phyloP scores from a whole-genome alignment of 495 filamentous ascomycete species.

The Penicillium coffeae region DNA sequence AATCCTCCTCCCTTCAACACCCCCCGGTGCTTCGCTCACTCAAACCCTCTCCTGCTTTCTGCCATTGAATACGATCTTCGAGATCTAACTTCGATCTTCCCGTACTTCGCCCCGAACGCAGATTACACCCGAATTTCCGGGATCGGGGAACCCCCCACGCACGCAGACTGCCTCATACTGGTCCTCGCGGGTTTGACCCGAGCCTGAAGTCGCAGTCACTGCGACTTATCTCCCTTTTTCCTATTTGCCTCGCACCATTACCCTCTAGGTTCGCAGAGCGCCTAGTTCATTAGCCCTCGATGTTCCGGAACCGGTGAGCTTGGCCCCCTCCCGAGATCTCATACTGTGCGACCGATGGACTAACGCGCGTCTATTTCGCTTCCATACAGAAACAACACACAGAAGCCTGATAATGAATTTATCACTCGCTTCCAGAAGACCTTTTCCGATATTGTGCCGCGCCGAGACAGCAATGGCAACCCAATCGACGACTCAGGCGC shows the following conservation, averaged over 20 bases:
- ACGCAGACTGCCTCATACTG: background rate
- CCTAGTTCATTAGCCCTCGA: slow-evolving; percentile 11
- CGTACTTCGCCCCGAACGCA: background rate
- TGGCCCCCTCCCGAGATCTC: background rate
- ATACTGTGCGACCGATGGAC: background rate
- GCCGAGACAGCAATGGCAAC: slow-evolving; percentile 14
- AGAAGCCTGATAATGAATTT: slow-evolving; percentile 83
- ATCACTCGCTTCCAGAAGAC: slow-evolving; percentile 77
- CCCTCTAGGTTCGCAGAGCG: background rate
- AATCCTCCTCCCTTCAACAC: background rate
- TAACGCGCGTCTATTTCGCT: background rate
- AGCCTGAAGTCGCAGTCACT: background rate
- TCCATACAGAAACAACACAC: slow-evolving; percentile 65
- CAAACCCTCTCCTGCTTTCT: background rate
- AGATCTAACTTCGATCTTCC: background rate
- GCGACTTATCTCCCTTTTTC: background rate
- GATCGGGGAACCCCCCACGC: background rate
- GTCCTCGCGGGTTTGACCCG: background rate
- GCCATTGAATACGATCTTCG: background rate
- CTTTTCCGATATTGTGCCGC: slow-evolving; percentile 62
- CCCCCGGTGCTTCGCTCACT: background rate
- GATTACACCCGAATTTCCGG: background rate
- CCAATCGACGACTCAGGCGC: slow-evolving; percentile 1
- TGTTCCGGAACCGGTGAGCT: slow-evolving; percentile 25
- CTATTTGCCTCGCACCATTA: background rate